Evolutionary conservation across 208 protist species (phyloP), one percentile per base, ranked within the genome.

Genomic region (Blastocrithidia nonstop): DNA sequence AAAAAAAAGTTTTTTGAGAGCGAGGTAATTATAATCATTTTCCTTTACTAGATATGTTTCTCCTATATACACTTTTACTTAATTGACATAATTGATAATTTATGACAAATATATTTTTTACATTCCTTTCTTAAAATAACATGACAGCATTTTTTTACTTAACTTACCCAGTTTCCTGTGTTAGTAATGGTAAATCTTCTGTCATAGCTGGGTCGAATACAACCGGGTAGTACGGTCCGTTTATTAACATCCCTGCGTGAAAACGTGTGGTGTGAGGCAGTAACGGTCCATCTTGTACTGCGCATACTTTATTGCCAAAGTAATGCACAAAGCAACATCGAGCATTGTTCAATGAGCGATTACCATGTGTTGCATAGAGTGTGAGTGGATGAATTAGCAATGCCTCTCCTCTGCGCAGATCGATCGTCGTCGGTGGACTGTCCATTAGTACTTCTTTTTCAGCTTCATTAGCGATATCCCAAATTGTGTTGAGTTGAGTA

Each of bases 401-500:
- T 6, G 71, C 81, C 48, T 90, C 74, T 4, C 81, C 81, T 28
- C 76, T 61, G 31, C 62, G 63, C 17, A 90, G 62, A 45, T 86
- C 76, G 8, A 86, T 51, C 4, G 76, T 87, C 19, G 66, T 61
- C 3, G 77, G 76, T n/a, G 74, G 73, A 9, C 72, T 80, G 53
- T 90, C 81, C 59, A 82, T 75, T 15, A 87, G 64, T 57, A 81
- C 62, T 50, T 90, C 76, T 33, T 59, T 54, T 42, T 90, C 81
- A 26, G 79, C 71, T 23, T 82, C 76, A 20, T 73, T 71, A 4
- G 73, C 66, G 44, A 84, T 74, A 35, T 74, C 66, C 73, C 76
- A 86, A 45, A 90, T 86, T n/a, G 72, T 78, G 51, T 84, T 84
- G 13, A 90, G 61, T 54, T 87, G 76, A 50, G 74, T 53, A 23